Conservation (phyloP, 768 basidiomycete species). For the Termitomyces eurrhizus region DNA sequence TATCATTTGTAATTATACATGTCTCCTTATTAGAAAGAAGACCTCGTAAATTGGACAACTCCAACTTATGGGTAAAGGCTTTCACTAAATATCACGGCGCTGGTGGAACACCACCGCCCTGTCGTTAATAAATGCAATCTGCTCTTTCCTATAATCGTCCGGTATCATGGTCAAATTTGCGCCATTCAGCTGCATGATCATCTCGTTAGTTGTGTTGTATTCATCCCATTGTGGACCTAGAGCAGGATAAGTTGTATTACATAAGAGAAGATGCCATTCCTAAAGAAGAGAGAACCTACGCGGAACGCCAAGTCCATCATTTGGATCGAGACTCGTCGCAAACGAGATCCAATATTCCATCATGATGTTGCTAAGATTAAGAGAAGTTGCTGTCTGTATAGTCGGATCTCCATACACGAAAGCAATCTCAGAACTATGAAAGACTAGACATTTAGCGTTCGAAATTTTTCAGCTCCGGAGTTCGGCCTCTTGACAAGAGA, state of each 20-base stretch:
- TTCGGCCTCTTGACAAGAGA: not conserved
- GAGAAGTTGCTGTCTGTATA: conserved; percentile 15
- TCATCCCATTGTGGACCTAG: conserved; percentile 21
- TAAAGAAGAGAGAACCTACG: conserved; percentile 20
- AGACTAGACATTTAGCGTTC: conserved; percentile 15
- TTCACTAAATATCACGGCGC: conserved; percentile 9
- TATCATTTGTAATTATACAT: not conserved
- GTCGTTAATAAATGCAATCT: conserved; percentile 24
- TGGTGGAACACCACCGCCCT: conserved; percentile 21
- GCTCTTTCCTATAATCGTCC: conserved; percentile 23
- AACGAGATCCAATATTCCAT: conserved; percentile 49
- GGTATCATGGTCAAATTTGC: conserved; percentile 23
- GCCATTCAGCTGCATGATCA: conserved; percentile 25
- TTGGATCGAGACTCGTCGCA: conserved; percentile 38
- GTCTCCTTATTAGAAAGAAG: not conserved
- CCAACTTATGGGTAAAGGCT: not conserved
- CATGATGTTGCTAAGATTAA: conserved; percentile 32
- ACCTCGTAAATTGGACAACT: not conserved
- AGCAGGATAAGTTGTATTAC: conserved; percentile 11
- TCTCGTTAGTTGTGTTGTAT: conserved; percentile 16
- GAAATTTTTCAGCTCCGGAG: conserved; percentile 18
- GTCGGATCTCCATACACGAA: conserved; percentile 27
- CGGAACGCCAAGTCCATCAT: conserved; percentile 33
- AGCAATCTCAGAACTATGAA: conserved; percentile 26
- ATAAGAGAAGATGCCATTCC: not conserved